Conservation (phyloP, 2,329 filamentous ascomycete species). For the Aspergillus candidus region DNA sequence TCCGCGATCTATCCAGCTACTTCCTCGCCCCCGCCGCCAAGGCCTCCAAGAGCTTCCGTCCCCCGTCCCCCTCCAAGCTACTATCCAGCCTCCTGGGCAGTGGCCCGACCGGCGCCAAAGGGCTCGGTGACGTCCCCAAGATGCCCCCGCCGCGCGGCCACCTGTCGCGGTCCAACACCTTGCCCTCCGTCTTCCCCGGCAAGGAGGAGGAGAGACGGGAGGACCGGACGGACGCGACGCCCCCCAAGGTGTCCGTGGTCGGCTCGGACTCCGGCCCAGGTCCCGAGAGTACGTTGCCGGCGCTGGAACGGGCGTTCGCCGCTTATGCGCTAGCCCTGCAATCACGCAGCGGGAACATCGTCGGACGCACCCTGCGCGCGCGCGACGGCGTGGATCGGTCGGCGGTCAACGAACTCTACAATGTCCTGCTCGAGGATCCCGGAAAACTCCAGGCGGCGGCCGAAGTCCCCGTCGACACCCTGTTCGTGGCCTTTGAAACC, state of each 20-base stretch:
- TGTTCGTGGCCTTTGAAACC: conserved; percentile 91
- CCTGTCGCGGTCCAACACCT: conserved; percentile 39
- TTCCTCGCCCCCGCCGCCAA: conserved; percentile 61
- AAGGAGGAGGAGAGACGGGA: conserved; percentile 42
- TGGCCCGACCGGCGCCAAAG: conserved; percentile 29
- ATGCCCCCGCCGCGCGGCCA: conserved; percentile 35
- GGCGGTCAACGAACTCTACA: conserved; percentile 83
- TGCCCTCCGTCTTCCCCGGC: conserved; percentile 42
- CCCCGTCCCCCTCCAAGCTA: conserved; percentile 83
- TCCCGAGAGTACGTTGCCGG: conserved; percentile 59
- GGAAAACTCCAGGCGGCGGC: conserved; percentile 68
- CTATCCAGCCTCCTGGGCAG: conserved; percentile 74
- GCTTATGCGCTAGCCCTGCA: conserved; percentile 78
- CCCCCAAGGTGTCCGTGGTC: conserved; percentile 33
- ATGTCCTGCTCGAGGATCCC: conserved; percentile 76
- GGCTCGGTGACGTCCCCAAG: conserved; percentile 40
- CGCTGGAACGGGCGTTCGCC: conserved; percentile 77
- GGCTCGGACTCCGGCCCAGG: conserved; percentile 13
- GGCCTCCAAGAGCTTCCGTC: conserved; percentile 57
- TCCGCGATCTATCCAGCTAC: conserved; percentile 62
- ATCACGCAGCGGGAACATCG: conserved; percentile 77
- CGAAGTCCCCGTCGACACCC: conserved; percentile 71
- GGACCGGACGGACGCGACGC: conserved; percentile 46
- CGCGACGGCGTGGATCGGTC: conserved; percentile 68
- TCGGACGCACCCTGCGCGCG: conserved; percentile 68